Base-by-base conservation (phyloP, 768 basidiomycete genomes). In the Suillus clintonianus region DNA sequence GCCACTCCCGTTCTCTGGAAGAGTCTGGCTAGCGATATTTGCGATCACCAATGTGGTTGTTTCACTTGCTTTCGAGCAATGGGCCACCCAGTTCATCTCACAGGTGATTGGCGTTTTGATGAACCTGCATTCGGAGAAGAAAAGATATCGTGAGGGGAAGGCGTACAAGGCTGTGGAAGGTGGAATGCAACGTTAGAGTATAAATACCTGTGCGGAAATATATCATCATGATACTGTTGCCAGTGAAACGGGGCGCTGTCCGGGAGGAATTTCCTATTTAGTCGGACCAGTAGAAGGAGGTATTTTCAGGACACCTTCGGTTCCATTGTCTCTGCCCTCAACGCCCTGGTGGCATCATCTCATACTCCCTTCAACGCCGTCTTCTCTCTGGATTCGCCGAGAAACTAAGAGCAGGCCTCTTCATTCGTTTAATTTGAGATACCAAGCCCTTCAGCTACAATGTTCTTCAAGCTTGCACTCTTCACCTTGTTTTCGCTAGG, bases 101-200 rank as follows among this genome's bases (percentile, higher is more conserved):
- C 77, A 72, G n/a, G 36, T 84, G 36, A 77, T 91, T n/a, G 86
- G 85, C 5, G 69, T 72, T 42, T 64, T 86, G 65, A 73, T 78
- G 62, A 75, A 76, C 57, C 79, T 82, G 73, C 79, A 79, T 2
- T 76, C 69, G 45, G 74, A 75, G 58, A 80, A 78, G 55, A 81
- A 80, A 62, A 80, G 89, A 62, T 80, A 79, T 55, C 79, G 80
- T 53, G 86, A 86, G 15, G 90, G 89, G 5, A 94, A 94, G 73
- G 77, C 84, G 57, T 99, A 99, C 83, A 96, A 95, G 77, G 81
- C 84, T 10, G 87, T 99, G 2, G 92, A 94, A 69, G 86, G 88
- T 24, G 88, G 86, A 39, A 86, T 89, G 87, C 76, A 71, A 70
- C 36, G 22, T 13, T 27, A 27, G 24, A n/a, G n/a, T 57, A 27